A percentile compares a stretch with the other conserved stretches of the same genome.
Evolutionary conservation across 106 monocot genomes (phyloP).

Genomic region (Allium cepa): DNA sequence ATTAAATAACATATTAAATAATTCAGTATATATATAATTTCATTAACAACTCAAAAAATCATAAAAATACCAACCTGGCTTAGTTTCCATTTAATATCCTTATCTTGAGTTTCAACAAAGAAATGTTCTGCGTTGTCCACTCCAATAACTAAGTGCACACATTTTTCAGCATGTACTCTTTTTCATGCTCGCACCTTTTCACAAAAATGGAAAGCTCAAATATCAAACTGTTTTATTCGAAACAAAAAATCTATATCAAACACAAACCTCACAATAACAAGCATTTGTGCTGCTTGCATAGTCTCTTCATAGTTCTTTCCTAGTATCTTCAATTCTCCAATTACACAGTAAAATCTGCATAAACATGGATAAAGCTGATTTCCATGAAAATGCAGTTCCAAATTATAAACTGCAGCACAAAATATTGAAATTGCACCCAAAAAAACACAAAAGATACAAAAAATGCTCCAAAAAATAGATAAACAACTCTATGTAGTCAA

Average conservation of each 20-base stretch:
- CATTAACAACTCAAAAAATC: background rate
- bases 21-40: background rate
- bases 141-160: constrained; percentile 50
- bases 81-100: constrained; percentile 51
- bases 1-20: too few species aligned
- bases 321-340: constrained; percentile 54
- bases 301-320: too few species aligned
- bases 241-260: too few species aligned
- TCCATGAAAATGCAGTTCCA: too few species aligned
- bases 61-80: constrained; percentile 34
- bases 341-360: constrained; percentile 1
- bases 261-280: too few species aligned
- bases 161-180: constrained; percentile 51
- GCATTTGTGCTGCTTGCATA: too few species aligned
- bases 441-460: too few species aligned
- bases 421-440: too few species aligned
- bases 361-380: too few species aligned
- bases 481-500: too few species aligned
- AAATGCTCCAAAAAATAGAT: too few species aligned
- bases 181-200: constrained; percentile 80
- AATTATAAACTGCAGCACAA: too few species aligned
- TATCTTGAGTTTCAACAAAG: constrained; percentile 87
- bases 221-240: background rate
- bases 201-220: background rate
- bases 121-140: constrained; percentile 72